A percentile compares a stretch with the other conserved stretches of the same genome.
Conservation (phyloP, 164 flowering plant genomes). For the Umbellularia californica region DNA sequence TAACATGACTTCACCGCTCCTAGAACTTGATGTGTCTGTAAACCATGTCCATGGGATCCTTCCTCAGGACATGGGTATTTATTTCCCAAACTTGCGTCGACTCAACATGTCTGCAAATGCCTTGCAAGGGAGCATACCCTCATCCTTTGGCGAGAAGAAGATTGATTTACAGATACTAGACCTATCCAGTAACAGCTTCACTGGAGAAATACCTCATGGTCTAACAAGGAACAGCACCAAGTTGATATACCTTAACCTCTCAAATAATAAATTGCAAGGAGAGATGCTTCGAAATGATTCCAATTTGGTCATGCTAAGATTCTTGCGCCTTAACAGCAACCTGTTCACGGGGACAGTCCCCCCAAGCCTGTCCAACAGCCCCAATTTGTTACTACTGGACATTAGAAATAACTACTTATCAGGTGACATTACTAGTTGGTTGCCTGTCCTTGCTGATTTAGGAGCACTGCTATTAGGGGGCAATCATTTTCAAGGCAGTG, state of each 20-base stretch:
- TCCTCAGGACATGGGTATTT: not conserved
- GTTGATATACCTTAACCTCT: not conserved
- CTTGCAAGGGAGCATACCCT: slow-evolving; percentile 6
- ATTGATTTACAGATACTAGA: not conserved
- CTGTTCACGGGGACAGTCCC: not conserved
- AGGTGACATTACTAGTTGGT: slow-evolving; percentile 2
- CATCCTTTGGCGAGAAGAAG: not conserved
- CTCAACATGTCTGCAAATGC: slow-evolving; percentile 5
- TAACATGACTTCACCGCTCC: not conserved
- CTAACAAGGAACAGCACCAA: not conserved
- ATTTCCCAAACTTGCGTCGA: not conserved
- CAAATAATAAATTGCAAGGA: slow-evolving; percentile 5
- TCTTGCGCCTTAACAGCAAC: not conserved
- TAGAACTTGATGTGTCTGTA: slow-evolving; percentile 1
- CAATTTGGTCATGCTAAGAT: not conserved
- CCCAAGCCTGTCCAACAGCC: not conserved
- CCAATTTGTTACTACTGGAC: not conserved
- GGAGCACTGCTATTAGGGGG: slow-evolving; percentile 3
- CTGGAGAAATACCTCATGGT: slow-evolving; percentile 7
- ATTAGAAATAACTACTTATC: slow-evolving; percentile 1
- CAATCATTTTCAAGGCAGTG: slow-evolving; percentile 4
- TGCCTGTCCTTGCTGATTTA: slow-evolving; percentile 1
- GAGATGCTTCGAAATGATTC: not conserved
- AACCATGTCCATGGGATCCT: slow-evolving; percentile 1
- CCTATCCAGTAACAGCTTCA: not conserved